phyloP scores from a whole-genome alignment of 306 rosid genomes.

The Dalbergia cochinchinensis region DNA sequence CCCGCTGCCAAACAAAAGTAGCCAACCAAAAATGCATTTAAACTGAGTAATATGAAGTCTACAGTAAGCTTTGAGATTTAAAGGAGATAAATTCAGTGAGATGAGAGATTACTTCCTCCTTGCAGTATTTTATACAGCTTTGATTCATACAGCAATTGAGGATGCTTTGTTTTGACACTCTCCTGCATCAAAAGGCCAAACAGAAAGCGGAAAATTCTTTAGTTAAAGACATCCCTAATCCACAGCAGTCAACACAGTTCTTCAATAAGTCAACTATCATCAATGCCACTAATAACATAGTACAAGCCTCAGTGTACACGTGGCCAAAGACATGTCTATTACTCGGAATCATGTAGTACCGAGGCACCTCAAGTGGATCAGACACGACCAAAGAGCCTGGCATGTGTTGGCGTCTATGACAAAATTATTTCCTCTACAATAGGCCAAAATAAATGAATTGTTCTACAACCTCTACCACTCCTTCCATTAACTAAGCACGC shows the following conservation, averaged over 20 bases:
- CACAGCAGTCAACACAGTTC: constrained; percentile 31
- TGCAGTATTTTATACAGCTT: constrained; percentile 91
- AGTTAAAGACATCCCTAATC: constrained; percentile 31
- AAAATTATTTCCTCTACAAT: no score
- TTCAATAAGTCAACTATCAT: constrained; percentile 38
- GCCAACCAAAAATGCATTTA: constrained; percentile 38
- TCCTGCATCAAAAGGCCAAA: constrained; percentile 65
- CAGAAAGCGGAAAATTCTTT: constrained; percentile 25
- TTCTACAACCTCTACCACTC: no score
- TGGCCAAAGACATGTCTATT: not conserved
- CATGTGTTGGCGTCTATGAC: no score
- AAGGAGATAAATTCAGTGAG: constrained; percentile 44
- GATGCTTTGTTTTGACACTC: constrained; percentile 93
- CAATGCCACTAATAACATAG: not conserved
- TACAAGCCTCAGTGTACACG: not conserved
- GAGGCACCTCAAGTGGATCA: not conserved
- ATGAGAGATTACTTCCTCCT: constrained; percentile 87
- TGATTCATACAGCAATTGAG: constrained; percentile 90
- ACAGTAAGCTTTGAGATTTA: constrained; percentile 12
- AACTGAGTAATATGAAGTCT: constrained; percentile 41
- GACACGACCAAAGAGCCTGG: no score
- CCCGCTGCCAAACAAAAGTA: constrained; percentile 74
- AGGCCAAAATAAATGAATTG: no score
- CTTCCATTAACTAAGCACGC: no score
- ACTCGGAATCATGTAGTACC: not conserved